Conservation (phyloP, 805 yeast species). For the Yamadazyma nakazawae region DNA sequence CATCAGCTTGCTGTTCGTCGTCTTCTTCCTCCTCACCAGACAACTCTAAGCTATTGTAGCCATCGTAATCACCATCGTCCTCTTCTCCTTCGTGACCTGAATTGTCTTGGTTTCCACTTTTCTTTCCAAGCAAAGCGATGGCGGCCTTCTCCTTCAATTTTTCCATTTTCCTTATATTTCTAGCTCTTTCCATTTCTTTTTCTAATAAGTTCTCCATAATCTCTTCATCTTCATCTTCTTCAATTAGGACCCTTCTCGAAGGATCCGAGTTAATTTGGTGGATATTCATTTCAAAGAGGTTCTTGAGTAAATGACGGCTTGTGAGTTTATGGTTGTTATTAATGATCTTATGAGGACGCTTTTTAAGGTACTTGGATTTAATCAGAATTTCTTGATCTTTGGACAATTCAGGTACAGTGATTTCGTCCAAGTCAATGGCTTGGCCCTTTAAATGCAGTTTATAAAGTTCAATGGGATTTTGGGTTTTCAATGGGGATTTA, state of each 20-base stretch:
- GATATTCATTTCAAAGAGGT: slow-evolving; percentile 25
- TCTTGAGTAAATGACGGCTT: slow-evolving; percentile 5
- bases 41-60: slow-evolving; percentile 12
- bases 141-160: slow-evolving; percentile 37
- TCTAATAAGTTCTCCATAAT: slow-evolving; percentile 45
- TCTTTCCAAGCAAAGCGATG: slow-evolving; percentile 23
- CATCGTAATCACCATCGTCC: slow-evolving; percentile 20
- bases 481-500: slow-evolving; percentile 12
- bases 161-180: slow-evolving; percentile 43
- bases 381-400: slow-evolving; percentile 9
- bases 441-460: slow-evolving; percentile 28
- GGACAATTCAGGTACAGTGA: slow-evolving; percentile 8
- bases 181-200: slow-evolving; percentile 48
- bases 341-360: slow-evolving; percentile 2
- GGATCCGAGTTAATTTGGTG: slow-evolving; percentile 35
- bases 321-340: neutral
- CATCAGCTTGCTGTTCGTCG: slow-evolving; percentile 16
- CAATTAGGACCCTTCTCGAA: slow-evolving; percentile 20
- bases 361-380: slow-evolving; percentile 9
- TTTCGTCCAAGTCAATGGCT: slow-evolving; percentile 11
- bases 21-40: slow-evolving; percentile 14
- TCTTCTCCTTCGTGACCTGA: slow-evolving; percentile 15
- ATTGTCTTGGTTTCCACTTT: neutral
- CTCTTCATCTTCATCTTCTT: slow-evolving; percentile 42
- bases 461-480: slow-evolving; percentile 34